Base-by-base conservation (phyloP, 1,284 basidiomycete species). In the Sutorius eximius region DNA sequence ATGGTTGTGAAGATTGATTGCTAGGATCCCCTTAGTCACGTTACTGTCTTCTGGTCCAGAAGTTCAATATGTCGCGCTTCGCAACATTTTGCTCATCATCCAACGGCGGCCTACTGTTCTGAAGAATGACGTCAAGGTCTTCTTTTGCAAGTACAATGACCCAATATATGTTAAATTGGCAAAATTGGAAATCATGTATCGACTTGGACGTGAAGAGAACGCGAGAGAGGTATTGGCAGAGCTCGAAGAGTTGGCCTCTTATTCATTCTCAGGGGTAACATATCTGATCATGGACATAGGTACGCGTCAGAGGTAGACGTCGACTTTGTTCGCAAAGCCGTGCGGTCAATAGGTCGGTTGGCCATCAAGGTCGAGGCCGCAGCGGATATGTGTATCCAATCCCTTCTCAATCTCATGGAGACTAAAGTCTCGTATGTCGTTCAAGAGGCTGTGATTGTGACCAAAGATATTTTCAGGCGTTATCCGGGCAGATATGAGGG, bases 121-220 rank as follows among this genome's bases (percentile, higher is more conserved):
- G 49, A 91, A 93, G 72, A 97, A 98, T 72, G 96, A 99, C 68
- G 95, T 99, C 71, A 92, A 95, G 60, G 94, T 98, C 20, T 99
- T 99, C 76, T 99, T 99, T 76, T 98, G 95, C 87, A 99, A 98
- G 74, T 99, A 99, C 75, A 99, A 98, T 69, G 97, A 99, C 69
- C 97, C 97, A 2, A 94, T 97, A 59, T 99, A 99, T 72, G 94
- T 99, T 73, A 99, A 99, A 72, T 82, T 99, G 36, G 95, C 95
- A 51, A 99, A 99, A 70, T 80, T 99, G 54, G 97, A 99, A 71
- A 98, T 99, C 66, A 98, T 99, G 88, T 97, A 98, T 71, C 85
- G 97, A 16, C 79, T 99, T 24, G 93, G 94, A 13, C 86, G 89
- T 45, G 89, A 95, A 61, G 87, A 92, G 68, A 99, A 98, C 69